Conservation (phyloP, 805 yeast genomes). For the Groenewaldozyma tartarivorans region DNA sequence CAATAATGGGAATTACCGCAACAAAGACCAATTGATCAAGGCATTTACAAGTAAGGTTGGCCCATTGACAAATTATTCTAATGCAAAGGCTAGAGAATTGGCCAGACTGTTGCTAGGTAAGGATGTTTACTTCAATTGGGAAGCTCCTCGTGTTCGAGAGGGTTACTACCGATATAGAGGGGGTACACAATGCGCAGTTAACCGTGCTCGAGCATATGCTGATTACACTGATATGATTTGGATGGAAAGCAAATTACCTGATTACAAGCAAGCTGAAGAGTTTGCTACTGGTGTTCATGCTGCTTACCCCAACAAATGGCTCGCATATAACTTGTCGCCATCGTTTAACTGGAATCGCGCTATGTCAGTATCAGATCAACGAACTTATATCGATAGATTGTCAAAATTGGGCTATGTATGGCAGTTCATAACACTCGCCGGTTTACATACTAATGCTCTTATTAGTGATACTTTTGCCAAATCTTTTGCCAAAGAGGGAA, state of each 20-base stretch:
- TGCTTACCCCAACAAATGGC: constrained; percentile 41
- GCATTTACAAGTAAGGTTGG: constrained; percentile 59
- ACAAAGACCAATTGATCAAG: constrained; percentile 54
- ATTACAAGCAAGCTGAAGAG: constrained; percentile 38
- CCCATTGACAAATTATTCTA: constrained; percentile 67
- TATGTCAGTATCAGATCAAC: constrained; percentile 78
- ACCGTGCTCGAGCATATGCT: constrained; percentile 91
- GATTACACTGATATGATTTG: constrained; percentile 65
- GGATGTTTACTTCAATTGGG: constrained; percentile 91
- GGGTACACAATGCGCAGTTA: constrained; percentile 94
- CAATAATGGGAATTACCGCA: constrained; percentile 42
- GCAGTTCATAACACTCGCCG: constrained; percentile 97
- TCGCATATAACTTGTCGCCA: constrained; percentile 61
- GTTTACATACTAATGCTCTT: constrained; percentile 90
- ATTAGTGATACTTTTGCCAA: constrained; percentile 80
- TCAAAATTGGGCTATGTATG: constrained; percentile 88
- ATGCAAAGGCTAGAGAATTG: constrained; percentile 67
- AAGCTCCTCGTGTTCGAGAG: constrained; percentile 86
- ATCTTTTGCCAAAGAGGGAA: constrained; percentile 71
- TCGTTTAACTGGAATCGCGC: constrained; percentile 97
- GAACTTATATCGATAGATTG: constrained; percentile 78
- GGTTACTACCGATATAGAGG: constrained; percentile 95
- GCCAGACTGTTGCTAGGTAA: constrained; percentile 71
- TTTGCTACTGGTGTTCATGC: constrained; percentile 40
- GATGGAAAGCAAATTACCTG: constrained; percentile 55